These are phyloP conservation scores for Clonostachys byssicola DNA, from an alignment of 2,329 filamentous ascomycete species.

Conservation along the genomic window DNA sequence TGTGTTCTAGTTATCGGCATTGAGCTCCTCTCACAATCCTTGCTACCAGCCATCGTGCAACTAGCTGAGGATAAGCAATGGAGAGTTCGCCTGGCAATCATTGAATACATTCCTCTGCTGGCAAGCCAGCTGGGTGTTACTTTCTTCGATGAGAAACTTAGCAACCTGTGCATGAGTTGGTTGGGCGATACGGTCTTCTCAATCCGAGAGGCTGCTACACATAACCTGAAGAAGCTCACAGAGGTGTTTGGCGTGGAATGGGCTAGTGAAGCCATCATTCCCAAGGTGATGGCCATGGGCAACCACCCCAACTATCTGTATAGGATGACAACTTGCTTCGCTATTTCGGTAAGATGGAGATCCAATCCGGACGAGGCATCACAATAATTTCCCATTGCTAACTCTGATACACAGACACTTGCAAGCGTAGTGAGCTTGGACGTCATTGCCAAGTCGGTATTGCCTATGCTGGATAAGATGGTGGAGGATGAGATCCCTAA, in stretches of 20 bases:
- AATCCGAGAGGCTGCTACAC: conserved; percentile 93
- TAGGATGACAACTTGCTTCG: conserved; percentile 99
- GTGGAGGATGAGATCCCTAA: conserved; percentile 95
- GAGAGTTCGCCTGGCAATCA: conserved; percentile 95
- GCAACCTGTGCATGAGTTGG: conserved; percentile 96
- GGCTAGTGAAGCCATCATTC: conserved; percentile 95
- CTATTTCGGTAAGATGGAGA: conserved; percentile 75
- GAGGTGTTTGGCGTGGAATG: conserved; percentile 98
- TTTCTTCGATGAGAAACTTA: conserved; percentile 98
- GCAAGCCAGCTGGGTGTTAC: conserved; percentile 93
- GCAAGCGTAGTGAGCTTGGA: conserved; percentile 89
- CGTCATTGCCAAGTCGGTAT: conserved; percentile 87
- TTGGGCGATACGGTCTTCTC: conserved; percentile 98
- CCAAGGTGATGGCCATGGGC: conserved; percentile 98
- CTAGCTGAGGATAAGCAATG: conserved; percentile 99
- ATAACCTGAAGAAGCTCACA: conserved; percentile 96
- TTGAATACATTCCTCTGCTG: conserved; percentile 96
- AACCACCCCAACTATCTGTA: conserved; percentile 98
- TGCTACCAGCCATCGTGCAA: conserved; percentile 95
- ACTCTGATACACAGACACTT: conserved; percentile 62
- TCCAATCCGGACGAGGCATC: too few relatives aligned
- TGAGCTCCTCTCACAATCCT: conserved; percentile 90
- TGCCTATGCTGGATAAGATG: conserved; percentile 94
- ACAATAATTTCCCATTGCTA: conserved; percentile 9
- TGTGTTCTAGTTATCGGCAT: conserved; percentile 82